A percentile compares a stretch with the other conserved stretches of the same genome.
Conservation (phyloP, 208 protist species). For the Wallacemonas sp. region DNA sequence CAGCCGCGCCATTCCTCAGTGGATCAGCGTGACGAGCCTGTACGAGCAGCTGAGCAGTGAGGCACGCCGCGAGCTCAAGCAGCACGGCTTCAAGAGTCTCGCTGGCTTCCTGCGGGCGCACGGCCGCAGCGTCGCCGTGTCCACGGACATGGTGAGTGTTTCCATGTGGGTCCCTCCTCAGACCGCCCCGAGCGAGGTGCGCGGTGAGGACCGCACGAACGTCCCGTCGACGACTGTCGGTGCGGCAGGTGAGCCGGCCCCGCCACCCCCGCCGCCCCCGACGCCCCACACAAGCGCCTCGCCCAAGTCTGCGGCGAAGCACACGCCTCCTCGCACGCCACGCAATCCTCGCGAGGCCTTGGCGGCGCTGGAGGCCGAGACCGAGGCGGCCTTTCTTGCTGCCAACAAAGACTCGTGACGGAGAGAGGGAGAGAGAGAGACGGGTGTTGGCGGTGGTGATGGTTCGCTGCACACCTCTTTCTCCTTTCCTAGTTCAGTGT, state of each 20-base stretch:
- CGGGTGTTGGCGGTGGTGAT: too few species aligned
- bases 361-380: not conserved
- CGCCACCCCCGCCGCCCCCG: not conserved
- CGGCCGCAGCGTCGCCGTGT: constrained; percentile 68
- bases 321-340: not conserved
- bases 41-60: constrained; percentile 77
- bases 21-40: constrained; percentile 76
- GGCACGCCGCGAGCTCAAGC: constrained; percentile 62
- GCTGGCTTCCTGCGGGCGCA: constrained; percentile 83
- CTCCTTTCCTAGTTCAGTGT: not conserved
- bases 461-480: too few species aligned
- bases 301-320: too few species aligned
- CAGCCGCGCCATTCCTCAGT: constrained; percentile 63
- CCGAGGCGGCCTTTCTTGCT: constrained; percentile 2
- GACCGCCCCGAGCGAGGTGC: too few species aligned
- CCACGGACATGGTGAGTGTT: constrained; percentile 83
- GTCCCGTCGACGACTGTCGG: not conserved
- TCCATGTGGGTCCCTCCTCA: constrained; percentile 69
- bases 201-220: not conserved
- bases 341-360: not conserved
- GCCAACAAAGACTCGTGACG: too few species aligned
- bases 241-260: not conserved
- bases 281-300: not conserved
- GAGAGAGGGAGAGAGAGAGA: too few species aligned
- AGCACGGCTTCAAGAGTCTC: constrained; percentile 61